Percentiles rank a stretch among this genome's conserved stretches.
phyloP scores from a whole-genome alignment of 1,284 basidiomycete species.

The Tylopilus orsonianus region DNA sequence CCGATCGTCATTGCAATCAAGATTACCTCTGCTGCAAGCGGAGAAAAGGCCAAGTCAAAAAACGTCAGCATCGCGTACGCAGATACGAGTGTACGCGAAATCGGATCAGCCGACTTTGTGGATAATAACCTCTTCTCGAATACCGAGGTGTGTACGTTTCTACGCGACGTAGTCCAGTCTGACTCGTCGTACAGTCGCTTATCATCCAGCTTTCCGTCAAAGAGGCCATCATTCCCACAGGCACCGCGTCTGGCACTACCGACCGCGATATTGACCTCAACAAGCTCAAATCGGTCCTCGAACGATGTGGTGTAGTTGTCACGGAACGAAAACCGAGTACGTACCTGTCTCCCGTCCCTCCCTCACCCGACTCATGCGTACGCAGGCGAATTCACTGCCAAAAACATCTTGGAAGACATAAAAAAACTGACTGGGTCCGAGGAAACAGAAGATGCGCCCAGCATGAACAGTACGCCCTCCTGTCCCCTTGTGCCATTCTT shows the following conservation, averaged over 20 bases:
- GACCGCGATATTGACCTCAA: constrained; percentile 85
- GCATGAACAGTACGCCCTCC: constrained; percentile 11
- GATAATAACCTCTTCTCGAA: constrained; percentile 98
- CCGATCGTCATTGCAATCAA: constrained; percentile 93
- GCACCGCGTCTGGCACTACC: constrained; percentile 65
- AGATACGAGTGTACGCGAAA: constrained; percentile 70
- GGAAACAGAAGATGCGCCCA: constrained; percentile 22
- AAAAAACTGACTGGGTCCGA: constrained; percentile 56
- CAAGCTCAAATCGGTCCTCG: constrained; percentile 82
- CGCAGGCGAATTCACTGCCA: constrained; percentile 80
- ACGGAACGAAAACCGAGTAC: constrained; percentile 85
- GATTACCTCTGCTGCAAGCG: constrained; percentile 56
- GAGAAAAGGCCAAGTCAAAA: constrained; percentile 55
- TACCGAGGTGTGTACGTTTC: constrained; percentile 66
- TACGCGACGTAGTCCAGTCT: neutral
- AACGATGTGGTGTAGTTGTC: constrained; percentile 88
- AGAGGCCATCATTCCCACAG: constrained; percentile 78
- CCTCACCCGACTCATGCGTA: neutral
- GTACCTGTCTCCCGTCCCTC: constrained; percentile 24
- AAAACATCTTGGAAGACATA: constrained; percentile 85
- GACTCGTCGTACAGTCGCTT: constrained; percentile 63
- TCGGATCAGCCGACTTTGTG: constrained; percentile 84
- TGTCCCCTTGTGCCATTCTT: neutral
- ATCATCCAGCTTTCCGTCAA: constrained; percentile 97
- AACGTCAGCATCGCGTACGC: constrained; percentile 75